Evolutionary conservation across 306 rosid species (phyloP), one percentile per base, ranked within the genome.

Genomic region (Ormosia emarginata): DNA sequence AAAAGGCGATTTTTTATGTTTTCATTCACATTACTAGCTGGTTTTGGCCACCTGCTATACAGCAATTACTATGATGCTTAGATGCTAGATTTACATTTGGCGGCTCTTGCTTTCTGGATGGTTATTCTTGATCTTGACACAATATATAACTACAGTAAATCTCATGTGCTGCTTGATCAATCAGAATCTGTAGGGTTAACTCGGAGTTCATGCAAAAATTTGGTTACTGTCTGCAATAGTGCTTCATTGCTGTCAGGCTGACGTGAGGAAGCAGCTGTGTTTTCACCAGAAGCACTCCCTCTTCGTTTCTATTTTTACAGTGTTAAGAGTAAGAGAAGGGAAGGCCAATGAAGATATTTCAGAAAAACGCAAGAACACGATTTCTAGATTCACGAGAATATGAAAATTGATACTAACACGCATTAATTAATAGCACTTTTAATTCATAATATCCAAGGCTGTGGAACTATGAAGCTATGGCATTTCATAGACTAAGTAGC

Each of bases 151-250:
- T 7, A 50, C 6, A 39, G 44, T n/a, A 2, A 57, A 56, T 36
- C 57, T 58, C 33, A 41, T 58, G 13, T 74, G 30, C n/a, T 58
- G 43, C 57, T 65, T 67, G 34, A 66, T 63, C 34, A 67, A 14
- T 46, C 75, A 14, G 74, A 67, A 67, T 66, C 47, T 78, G 58
- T 14, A 30, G 55, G 75, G 46, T 30, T 67, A 67, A 8, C 47
- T 68, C 59, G n/a, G 6, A 79, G 52, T 69, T 79, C 83, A 43
- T 57, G 37, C 6, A 79, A 53, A 68, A 40, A 79, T 68, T 69
- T 43, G 29, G 69, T 69, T 37, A 70, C 53, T 30, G 49, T 62
- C 69, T 70, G 33, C 15, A 41, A 17, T 46, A 70, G 52, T 46
- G 30, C 63, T 34, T 62, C 83, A 4, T 69, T 44, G 32, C 17